Evolutionary conservation across 164 flowering plant genomes (phyloP), one percentile per base, ranked within the genome.

Genomic region (Annona cherimola): DNA sequence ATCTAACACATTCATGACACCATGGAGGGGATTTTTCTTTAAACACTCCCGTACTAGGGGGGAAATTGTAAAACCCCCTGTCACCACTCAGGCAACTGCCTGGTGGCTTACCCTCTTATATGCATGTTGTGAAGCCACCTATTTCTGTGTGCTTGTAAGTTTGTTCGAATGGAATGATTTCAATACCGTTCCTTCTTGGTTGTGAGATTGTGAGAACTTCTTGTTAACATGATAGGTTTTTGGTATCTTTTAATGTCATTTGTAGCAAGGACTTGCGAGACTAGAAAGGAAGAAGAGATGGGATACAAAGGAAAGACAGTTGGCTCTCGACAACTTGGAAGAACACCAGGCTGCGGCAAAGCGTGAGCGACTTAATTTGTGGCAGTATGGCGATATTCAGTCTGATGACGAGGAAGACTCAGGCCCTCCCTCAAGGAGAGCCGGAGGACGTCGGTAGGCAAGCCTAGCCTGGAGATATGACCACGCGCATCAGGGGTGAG

Each of bases 381-480:
- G 99, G 99, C 85, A 87, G 78, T 93, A 93, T 68, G 99, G 99
- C 9, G 96, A 96, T 71, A 73, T 96, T 66, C 82, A 88, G 72
- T 96, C 98, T 0, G 99, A 96, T 69, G 99, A 96, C 4, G 98
- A 96, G 77, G 57, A 50, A 50, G 99, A 96, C 12, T 60, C 80
- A 0, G 89, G 69, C 50, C 90, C 87, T 40, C 89, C 93, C 2
- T 81, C 50, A 44, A 90, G 85, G 71, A 95, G 89, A 84, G 75
- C 90, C 65, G 93, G 82, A 9, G 88, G 90, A 6, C 87, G 85
- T 71, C 85, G 91, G 57, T 92, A 74, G 85, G 66, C 57, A 50
- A n/a, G 6, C 11, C 12, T 12, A 41, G 14, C 4, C 44, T 5
- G 0, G 19, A 45, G 40, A 18, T 9, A 8, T 19, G n/a, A 6